Evolutionary conservation across 306 rosid species (phyloP).

Genomic region (Cyclanthera cordifolia): DNA sequence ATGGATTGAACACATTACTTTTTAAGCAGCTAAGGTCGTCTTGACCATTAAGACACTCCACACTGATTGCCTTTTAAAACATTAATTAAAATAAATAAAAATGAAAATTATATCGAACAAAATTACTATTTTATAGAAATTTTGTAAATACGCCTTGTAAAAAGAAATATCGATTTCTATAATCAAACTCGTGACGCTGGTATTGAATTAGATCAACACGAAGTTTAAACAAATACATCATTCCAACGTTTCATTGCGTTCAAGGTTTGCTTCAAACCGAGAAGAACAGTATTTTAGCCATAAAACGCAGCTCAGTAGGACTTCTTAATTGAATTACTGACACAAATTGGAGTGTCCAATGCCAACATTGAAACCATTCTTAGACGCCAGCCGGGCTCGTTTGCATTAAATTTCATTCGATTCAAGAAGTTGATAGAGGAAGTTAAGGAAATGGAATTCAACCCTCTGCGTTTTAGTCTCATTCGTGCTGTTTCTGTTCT

Average conservation of each 20-base stretch:
- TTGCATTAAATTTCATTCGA: not conserved
- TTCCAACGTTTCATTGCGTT: conserved; percentile 20
- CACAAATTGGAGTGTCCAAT: conserved; percentile 5
- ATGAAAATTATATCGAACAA: too few species aligned
- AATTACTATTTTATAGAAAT: too few species aligned
- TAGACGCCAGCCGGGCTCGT: conserved; percentile 2
- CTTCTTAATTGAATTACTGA: not conserved
- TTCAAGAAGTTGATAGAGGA: conserved; percentile 8
- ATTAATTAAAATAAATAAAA: too few species aligned
- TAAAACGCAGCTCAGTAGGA: not conserved
- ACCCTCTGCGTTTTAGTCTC: conserved; percentile 15
- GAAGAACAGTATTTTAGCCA: not conserved
- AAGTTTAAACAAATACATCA: conserved; percentile 26
- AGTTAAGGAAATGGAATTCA: conserved; percentile 34
- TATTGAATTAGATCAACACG: too few species aligned
- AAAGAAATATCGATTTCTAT: too few species aligned
- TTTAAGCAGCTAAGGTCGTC: too few species aligned
- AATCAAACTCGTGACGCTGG: too few species aligned
- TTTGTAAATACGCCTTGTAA: too few species aligned
- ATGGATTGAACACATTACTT: too few species aligned
- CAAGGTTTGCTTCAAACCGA: conserved; percentile 22
- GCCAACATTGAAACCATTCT: conserved; percentile 13
- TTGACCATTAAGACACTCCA: too few species aligned
- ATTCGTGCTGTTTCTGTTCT: conserved; percentile 21
- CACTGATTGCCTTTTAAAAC: too few species aligned